phyloP scores from a whole-genome alignment of 345 rosid species.

The Noccaea caerulescens region DNA sequence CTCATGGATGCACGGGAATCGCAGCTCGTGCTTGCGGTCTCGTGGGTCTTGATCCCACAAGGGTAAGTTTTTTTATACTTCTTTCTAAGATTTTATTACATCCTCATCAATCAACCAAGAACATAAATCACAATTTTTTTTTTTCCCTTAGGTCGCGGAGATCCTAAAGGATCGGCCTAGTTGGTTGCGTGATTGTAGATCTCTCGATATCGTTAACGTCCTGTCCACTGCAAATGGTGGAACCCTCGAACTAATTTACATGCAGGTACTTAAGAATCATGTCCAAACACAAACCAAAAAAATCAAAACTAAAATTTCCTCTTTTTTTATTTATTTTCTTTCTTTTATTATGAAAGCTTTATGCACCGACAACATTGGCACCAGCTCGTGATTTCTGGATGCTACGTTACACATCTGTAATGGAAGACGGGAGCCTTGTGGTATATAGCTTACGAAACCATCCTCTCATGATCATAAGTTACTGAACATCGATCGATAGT shows the following conservation, averaged over 20 bases:
- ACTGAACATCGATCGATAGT: too few species aligned
- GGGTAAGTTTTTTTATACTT: constrained; percentile 58
- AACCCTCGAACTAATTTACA: constrained; percentile 93
- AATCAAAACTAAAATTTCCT: neutral
- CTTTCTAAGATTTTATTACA: neutral
- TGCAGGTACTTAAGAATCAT: constrained; percentile 64
- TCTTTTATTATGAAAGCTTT: constrained; percentile 56
- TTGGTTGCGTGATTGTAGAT: constrained; percentile 94
- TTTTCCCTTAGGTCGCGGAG: constrained; percentile 74
- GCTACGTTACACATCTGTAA: constrained; percentile 89
- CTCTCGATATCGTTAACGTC: constrained; percentile 82
- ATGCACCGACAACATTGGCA: constrained; percentile 96
- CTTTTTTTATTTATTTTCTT: constrained; percentile 7
- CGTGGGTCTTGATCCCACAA: constrained; percentile 95
- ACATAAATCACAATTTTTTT: neutral
- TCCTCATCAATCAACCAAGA: constrained; percentile 16
- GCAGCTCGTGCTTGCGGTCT: constrained; percentile 99
- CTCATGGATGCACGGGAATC: constrained; percentile 97
- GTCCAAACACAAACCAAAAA: neutral
- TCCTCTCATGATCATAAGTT: neutral
- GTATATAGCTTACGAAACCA: constrained; percentile 45
- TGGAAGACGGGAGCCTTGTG: constrained; percentile 99
- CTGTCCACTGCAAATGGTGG: constrained; percentile 93
- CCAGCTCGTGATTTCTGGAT: constrained; percentile 99
- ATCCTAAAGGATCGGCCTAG: constrained; percentile 94